Percentiles rank a stretch among this genome's conserved stretches.
phyloP scores from a whole-genome alignment of 2,329 filamentous ascomycete species.

The Dactylella cylindrospora region DNA sequence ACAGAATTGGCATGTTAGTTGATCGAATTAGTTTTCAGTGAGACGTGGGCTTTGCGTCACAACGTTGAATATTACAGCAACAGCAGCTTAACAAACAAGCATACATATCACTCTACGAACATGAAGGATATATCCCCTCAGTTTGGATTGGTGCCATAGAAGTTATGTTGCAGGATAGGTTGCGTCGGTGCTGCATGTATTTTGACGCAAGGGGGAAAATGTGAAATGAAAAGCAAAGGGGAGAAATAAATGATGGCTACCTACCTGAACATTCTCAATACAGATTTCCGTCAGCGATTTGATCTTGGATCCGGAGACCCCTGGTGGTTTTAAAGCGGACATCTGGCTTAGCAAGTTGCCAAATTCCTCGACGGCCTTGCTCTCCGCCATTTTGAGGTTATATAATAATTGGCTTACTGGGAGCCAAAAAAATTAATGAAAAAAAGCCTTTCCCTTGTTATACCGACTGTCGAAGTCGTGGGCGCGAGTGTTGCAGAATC shows the following conservation, averaged over 20 bases:
- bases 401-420: constrained; percentile 10
- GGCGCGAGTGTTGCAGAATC: constrained; percentile 15
- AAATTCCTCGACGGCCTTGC: constrained; percentile 41
- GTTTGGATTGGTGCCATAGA: too few relatives aligned
- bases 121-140: too few relatives aligned
- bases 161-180: too few relatives aligned
- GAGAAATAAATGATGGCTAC: constrained; percentile 44
- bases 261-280: constrained; percentile 87
- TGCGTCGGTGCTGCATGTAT: constrained; percentile 30
- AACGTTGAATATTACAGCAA: too few relatives aligned
- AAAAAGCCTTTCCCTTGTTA: background rate
- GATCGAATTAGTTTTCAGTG: constrained; percentile 28
- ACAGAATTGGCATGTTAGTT: constrained; percentile 48
- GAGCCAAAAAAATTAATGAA: constrained; percentile 12
- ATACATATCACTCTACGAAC: too few relatives aligned
- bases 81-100: too few relatives aligned
- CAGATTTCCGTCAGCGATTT: constrained; percentile 82
- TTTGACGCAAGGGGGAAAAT: constrained; percentile 23
- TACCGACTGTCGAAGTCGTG: constrained; percentile 10
- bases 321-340: constrained; percentile 85
- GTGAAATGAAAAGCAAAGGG: constrained; percentile 50
- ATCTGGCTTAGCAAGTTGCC: constrained; percentile 56
- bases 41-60: constrained; percentile 46
- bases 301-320: constrained; percentile 91
- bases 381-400: constrained; percentile 35